A percentile compares a stretch with the other conserved stretches of the same genome.
These are phyloP conservation scores for Lecanosticta acicola DNA, from an alignment of 2,329 filamentous ascomycete genomes.

Conservation along the genomic window DNA sequence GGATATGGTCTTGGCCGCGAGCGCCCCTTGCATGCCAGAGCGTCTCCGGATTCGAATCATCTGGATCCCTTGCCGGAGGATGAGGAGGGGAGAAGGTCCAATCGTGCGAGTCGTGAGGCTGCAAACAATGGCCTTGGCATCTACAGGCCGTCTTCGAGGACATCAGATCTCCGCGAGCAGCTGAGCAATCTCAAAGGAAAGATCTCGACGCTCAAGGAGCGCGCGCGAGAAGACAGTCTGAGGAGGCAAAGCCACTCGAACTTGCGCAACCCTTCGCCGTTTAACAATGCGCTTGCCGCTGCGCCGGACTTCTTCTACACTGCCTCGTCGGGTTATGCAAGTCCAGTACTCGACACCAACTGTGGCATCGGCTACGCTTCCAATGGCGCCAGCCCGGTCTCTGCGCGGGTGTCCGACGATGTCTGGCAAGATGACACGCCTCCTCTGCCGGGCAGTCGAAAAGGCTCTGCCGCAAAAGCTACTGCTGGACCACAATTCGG, in stretches of 20 bases:
- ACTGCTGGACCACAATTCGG: too few species aligned
- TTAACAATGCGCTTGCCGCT: conserved; percentile 56
- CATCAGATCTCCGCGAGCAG: conserved; percentile 71
- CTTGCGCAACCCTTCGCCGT: conserved; percentile 64
- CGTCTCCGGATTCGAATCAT: conserved; percentile 35
- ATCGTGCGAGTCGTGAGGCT: conserved; percentile 6
- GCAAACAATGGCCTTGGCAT: conserved; percentile 37
- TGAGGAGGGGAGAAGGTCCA: conserved; percentile 21
- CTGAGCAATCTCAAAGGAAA: conserved; percentile 81
- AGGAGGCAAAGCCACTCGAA: conserved; percentile 72
- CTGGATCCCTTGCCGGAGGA: conserved; percentile 42
- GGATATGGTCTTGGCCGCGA: conserved; percentile 10
- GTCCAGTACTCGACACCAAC: conserved; percentile 17
- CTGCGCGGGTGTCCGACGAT: neutral
- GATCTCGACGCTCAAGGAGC: conserved; percentile 72
- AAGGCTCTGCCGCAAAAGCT: conserved; percentile 26
- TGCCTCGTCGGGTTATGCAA: conserved; percentile 15
- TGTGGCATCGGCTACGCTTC: conserved; percentile 23
- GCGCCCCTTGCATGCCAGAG: conserved; percentile 30
- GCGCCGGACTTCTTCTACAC: conserved; percentile 30
- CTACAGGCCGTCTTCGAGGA: conserved; percentile 64
- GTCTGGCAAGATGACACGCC: conserved; percentile 9
- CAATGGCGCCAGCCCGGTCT: conserved; percentile 8
- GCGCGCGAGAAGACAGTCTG: conserved; percentile 71
- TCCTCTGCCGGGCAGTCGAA: conserved; percentile 18